A percentile compares a stretch with the other conserved stretches of the same genome.
These are phyloP conservation scores for Geotrichum ghanense DNA, from an alignment of 805 yeast species.

Conservation along the genomic window DNA sequence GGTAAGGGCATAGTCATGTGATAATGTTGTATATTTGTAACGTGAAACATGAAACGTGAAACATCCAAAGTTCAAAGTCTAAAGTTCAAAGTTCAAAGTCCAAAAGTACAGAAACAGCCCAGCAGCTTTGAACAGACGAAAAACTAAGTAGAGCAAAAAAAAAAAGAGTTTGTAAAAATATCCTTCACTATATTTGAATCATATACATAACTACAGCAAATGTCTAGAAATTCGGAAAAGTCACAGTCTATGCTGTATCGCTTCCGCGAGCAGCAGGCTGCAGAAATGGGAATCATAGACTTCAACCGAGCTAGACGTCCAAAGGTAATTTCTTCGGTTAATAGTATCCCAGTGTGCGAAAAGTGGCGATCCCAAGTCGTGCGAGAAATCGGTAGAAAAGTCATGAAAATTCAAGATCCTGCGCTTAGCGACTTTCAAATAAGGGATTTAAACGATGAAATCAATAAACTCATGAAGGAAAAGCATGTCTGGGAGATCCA, in stretches of 20 bases:
- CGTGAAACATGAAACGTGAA: too few relatives aligned
- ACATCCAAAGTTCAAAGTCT: too few relatives aligned
- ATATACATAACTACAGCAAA: too few relatives aligned
- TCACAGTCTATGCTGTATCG: conserved; percentile 61
- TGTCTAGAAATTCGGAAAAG: conserved; percentile 72
- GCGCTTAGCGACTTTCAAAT: conserved; percentile 48
- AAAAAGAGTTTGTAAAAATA: too few relatives aligned
- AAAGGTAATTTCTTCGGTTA: conserved; percentile 40
- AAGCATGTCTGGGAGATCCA: conserved; percentile 70
- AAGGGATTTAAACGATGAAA: conserved; percentile 61
- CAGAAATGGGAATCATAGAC: conserved; percentile 47
- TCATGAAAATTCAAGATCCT: conserved; percentile 54
- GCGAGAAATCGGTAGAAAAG: conserved; percentile 49
- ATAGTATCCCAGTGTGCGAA: conserved; percentile 51
- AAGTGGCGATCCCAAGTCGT: conserved; percentile 54
- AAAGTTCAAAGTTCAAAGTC: too few relatives aligned
- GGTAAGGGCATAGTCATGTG: too few relatives aligned
- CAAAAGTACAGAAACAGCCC: too few relatives aligned
- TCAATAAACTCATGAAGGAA: conserved; percentile 58
- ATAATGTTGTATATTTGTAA: too few relatives aligned
- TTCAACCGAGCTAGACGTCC: conserved; percentile 51
- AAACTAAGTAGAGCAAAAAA: too few relatives aligned
- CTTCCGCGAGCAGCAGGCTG: conserved; percentile 50
- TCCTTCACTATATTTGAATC: too few relatives aligned
- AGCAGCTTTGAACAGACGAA: too few relatives aligned